Percentiles rank a stretch among this genome's conserved stretches.
Conservation (phyloP, 768 basidiomycete species). For the Plicaturopsis crispa region DNA sequence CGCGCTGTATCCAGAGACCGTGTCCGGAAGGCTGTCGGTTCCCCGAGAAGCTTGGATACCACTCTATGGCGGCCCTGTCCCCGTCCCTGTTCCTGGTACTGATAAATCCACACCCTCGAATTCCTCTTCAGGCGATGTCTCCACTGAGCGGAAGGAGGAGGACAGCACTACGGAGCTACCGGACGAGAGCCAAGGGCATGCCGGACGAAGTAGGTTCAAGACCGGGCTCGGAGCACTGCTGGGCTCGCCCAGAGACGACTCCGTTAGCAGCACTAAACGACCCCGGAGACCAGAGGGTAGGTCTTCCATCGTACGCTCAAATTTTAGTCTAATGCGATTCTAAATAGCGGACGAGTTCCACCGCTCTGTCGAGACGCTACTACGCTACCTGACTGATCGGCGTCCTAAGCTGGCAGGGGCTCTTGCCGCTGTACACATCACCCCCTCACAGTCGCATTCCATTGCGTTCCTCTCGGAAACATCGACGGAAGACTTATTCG, state of each 20-base stretch:
- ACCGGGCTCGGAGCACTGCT: constrained; percentile 49
- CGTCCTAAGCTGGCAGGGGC: constrained; percentile 81
- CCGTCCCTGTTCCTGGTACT: no score
- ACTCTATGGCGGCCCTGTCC: constrained; percentile 71
- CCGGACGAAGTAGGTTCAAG: constrained; percentile 43
- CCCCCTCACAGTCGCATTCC: constrained; percentile 60
- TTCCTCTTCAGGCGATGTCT: constrained; percentile 18
- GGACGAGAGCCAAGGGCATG: constrained; percentile 18
- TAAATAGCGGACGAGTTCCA: constrained; percentile 43
- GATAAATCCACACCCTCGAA: constrained; percentile 20
- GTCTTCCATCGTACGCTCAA: background rate
- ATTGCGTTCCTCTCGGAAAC: constrained; percentile 65
- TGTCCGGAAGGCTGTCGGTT: constrained; percentile 73
- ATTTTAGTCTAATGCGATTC: background rate
- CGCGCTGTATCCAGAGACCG: constrained; percentile 74
- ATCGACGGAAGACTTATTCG: constrained; percentile 68
- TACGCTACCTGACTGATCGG: constrained; percentile 83
- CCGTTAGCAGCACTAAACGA: constrained; percentile 32
- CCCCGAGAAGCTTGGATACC: constrained; percentile 69
- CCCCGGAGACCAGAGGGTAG: constrained; percentile 17
- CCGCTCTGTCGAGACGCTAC: constrained; percentile 79
- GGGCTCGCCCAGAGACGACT: constrained; percentile 43
- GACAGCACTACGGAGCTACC: constrained; percentile 17
- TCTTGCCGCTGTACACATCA: constrained; percentile 61
- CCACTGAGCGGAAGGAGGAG: constrained; percentile 10